Evolutionary conservation across 1,139 yeast genomes (phyloP), one percentile per base, ranked within the genome.

Genomic region (Kurtzmaniella quercitrusa): DNA sequence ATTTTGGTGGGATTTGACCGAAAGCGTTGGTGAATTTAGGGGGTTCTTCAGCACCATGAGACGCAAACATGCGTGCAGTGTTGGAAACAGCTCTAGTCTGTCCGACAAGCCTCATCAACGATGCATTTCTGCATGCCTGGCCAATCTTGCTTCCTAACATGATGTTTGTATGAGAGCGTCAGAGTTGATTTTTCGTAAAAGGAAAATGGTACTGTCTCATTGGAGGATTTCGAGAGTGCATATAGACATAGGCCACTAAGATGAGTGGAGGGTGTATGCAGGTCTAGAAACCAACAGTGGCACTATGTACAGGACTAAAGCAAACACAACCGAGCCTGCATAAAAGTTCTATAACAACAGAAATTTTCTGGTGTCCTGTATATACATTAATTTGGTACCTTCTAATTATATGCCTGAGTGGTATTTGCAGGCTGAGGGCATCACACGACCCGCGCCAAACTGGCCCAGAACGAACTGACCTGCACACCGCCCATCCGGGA

Each of bases 1-100:
- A 62, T 48, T 63, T 60, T 51, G 63, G 66, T 38, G 68, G 67
- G 33, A 61, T 63, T 44, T 51, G 55, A 39, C 75, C 75, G 55
- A 70, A 44, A 32, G 76, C 69, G 48, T 60, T 65, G 38, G 57
- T 56, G 51, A 59, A 66, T 9, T 53, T 49, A 41, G 47, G 46
- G 7, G 66, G 65, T 40, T 53, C 57, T 17, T 54, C 51, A 16
- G 57, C 55, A 7, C 57, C 56, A 16, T 26, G 23, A 14, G 42
- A 35, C 12, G 45, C 45, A 12, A 12, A 28, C 16, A 20, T 20
- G 11, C 28, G 33, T 17, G 15, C 34, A 21, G 33, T 18, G 11
- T 40, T 23, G 15, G 39, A 39, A 12, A 39, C 22, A 15, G 40
- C 33, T 26, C 33, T 15, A 16, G 33, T 11, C 33, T 36, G 19